Conservation (phyloP, 2,329 filamentous ascomycete genomes). For the Nannizziopsis barbatae region DNA sequence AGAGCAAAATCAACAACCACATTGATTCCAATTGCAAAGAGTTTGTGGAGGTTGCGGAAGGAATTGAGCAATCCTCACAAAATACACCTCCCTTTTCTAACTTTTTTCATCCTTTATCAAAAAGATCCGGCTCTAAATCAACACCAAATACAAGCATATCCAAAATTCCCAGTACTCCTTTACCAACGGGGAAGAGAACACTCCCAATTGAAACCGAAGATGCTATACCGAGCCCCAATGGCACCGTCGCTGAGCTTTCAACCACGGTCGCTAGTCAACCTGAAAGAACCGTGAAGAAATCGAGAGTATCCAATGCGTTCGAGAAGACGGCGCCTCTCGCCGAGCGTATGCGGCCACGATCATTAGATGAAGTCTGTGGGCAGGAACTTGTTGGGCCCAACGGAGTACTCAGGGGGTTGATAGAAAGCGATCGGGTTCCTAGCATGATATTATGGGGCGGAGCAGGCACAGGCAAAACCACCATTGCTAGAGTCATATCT, state of each 20-base stretch:
- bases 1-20: slow-evolving; percentile 73
- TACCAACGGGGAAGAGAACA: slow-evolving; percentile 1
- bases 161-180: not conserved
- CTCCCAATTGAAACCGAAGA: not conserved
- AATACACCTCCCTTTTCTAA: slow-evolving; percentile 38
- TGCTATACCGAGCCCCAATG: not conserved
- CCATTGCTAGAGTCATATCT: slow-evolving; percentile 84
- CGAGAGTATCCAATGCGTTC: slow-evolving; percentile 48
- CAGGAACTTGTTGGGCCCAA: slow-evolving; percentile 79
- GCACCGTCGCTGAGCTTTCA: not conserved
- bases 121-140: slow-evolving; percentile 6
- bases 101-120: slow-evolving; percentile 13
- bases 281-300: slow-evolving; percentile 44
- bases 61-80: slow-evolving; percentile 27
- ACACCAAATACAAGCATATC: not conserved
- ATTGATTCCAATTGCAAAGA: slow-evolving; percentile 71
- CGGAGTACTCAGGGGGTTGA: slow-evolving; percentile 76
- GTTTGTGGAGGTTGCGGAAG: slow-evolving; percentile 44
- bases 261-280: not conserved
- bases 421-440: slow-evolving; percentile 74
- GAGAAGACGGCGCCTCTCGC: slow-evolving; percentile 71
- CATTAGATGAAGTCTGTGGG: slow-evolving; percentile 74
- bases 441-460: slow-evolving; percentile 81
- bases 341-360: slow-evolving; percentile 81
- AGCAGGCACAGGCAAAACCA: slow-evolving; percentile 42